These are phyloP conservation scores for Colletotrichum liaoningense DNA, from an alignment of 2,329 filamentous ascomycete species.

Conservation along the genomic window DNA sequence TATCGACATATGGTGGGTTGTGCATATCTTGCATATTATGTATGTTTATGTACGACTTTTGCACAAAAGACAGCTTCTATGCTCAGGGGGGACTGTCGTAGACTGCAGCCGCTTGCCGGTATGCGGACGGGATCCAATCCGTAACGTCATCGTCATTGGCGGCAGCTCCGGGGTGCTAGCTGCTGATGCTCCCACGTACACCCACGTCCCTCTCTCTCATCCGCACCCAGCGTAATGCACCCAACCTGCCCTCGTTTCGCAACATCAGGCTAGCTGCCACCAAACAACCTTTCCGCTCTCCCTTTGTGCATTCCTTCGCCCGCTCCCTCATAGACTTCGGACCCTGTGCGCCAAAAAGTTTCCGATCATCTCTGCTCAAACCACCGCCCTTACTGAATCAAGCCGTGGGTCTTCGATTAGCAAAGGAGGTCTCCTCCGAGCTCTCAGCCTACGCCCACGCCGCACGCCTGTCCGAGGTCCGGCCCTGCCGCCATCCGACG, in stretches of 20 bases:
- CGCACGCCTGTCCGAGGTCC: constrained; percentile 30
- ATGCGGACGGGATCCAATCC: constrained; percentile 13
- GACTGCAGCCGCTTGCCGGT: constrained; percentile 22
- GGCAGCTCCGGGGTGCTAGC: constrained; percentile 26
- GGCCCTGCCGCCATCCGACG: constrained; percentile 30
- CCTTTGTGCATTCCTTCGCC: constrained; percentile 22
- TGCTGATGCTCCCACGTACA: constrained; percentile 2
- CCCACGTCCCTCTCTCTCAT: not conserved
- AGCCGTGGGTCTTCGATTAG: constrained; percentile 20
- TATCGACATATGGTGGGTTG: not conserved
- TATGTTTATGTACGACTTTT: not conserved
- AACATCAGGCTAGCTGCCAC: constrained; percentile 14
- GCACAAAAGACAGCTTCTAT: not conserved
- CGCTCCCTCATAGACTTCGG: constrained; percentile 23
- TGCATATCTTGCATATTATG: constrained; percentile 7
- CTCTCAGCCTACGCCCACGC: constrained; percentile 19
- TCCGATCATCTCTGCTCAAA: constrained; percentile 22
- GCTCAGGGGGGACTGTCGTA: constrained; percentile 9
- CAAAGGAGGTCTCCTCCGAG: not conserved
- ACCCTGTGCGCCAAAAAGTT: constrained; percentile 32
- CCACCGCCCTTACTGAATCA: constrained; percentile 21
- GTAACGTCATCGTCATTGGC: constrained; percentile 34
- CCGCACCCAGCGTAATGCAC: constrained; percentile 1
- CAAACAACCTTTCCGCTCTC: constrained; percentile 22
- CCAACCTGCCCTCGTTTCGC: constrained; percentile 28